Evolutionary conservation across 2,329 filamentous ascomycete species (phyloP), one percentile per base, ranked within the genome.

Genomic region (Hymenoscyphus fructigenus): DNA sequence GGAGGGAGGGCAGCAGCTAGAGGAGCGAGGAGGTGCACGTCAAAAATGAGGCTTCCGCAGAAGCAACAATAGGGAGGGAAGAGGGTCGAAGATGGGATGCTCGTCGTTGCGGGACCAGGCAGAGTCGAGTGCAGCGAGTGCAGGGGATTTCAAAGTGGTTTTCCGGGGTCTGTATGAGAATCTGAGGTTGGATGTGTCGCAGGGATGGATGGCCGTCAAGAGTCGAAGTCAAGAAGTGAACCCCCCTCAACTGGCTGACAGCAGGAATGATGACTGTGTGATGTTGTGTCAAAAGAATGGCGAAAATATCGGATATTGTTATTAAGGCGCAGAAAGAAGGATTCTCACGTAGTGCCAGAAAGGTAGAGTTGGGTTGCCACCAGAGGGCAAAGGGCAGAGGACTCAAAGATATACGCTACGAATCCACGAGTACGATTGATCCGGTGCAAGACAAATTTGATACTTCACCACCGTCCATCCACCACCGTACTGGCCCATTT

Each of bases 121-220:
- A 38, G 47, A 53, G 47, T 23, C 1, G 20, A 53, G 20, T 14
- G 47, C 20, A 23, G 23, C 4, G 47, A 23, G n/a, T 12, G 23
- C 10, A 50, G n/a, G 47, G 47, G 10, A 26, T 15, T 41, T 41
- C 34, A 20, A 23, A 10, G 34, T 59, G 17, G n/a, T 41, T 59
- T 41, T 44, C 57, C 32, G 20, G 57, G 34, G 36, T 41, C 38
- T 59, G 57, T 59, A 59, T 47, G 57, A 59, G 57, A 38, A 29
- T 59, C 34, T 53, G 47, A 53, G 47, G 47, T 26, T 53, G 20
- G 57, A 59, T 59, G 34, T 59, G 57, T 41, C 57, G 57, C 57
- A 59, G 57, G 57, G 57, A 59, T 59, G 57, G 57, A 59, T 59
- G 20, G 36, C 5, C 15, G 57, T 20, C 5, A 28, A 59, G 57